These are phyloP conservation scores for Starmerella apis DNA, from an alignment of 805 yeast species.

Conservation along the genomic window DNA sequence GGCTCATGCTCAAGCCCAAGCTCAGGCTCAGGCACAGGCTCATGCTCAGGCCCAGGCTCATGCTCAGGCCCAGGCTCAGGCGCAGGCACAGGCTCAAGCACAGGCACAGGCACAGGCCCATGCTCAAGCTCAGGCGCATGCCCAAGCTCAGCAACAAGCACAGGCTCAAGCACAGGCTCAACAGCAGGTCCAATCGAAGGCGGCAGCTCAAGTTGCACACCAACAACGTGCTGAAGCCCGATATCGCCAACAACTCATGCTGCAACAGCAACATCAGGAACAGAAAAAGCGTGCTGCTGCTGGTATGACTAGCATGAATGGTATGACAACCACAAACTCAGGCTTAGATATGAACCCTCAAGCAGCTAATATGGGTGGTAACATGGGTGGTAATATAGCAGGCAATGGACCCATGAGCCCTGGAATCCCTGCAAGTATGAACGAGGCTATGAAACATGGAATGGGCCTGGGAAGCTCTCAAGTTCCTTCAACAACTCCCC, in stretches of 20 bases:
- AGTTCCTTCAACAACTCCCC: background rate
- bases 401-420: background rate
- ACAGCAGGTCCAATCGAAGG: slow-evolving; percentile 19
- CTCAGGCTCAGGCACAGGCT: slow-evolving; percentile 11
- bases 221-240: slow-evolving; percentile 13
- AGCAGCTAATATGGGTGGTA: background rate
- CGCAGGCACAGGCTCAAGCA: slow-evolving; percentile 2
- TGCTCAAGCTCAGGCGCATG: slow-evolving; percentile 22
- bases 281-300: slow-evolving; percentile 8
- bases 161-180: background rate
- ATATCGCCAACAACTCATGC: slow-evolving; percentile 15
- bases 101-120: background rate
- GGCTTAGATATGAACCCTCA: background rate
- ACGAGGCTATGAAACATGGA: background rate
- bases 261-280: slow-evolving; percentile 15
- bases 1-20: slow-evolving; percentile 15
- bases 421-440: background rate
- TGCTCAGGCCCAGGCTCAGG: slow-evolving; percentile 23
- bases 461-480: background rate
- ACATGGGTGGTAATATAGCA: background rate
- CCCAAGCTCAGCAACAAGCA: slow-evolving; percentile 21
- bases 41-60: slow-evolving; percentile 22
- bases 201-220: slow-evolving; percentile 2
- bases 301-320: slow-evolving; percentile 1
- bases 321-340: background rate